Base-by-base conservation (phyloP, 371 early-diverging fungal species). In the Lichtheimia ramosa region DNA sequence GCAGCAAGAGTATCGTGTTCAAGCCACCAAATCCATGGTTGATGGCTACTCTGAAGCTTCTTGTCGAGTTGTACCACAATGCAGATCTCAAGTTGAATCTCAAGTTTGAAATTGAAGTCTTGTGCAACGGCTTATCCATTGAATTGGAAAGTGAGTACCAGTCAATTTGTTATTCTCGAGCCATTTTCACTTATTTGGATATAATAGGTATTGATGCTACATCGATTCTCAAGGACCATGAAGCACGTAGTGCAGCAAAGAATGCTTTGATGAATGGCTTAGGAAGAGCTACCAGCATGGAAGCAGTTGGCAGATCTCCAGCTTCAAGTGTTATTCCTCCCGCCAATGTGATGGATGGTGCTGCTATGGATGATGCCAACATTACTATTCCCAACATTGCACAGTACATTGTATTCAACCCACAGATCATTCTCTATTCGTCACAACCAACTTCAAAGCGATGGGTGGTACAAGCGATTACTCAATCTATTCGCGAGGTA, bases 11-110 rank as follows among this genome's bases (percentile, higher is more conserved):
- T 69, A 87, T 81, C 25, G 91, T 97, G 1, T 98, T 97, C 77
- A 85, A 86, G 48, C 96, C 97, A 8, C 97, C 97, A 5, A 98
- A 97, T 70, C 99, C 99, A 3, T 99, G 98, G 98, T 71, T 98
- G 41, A 96, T 97, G 90, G 93, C 93, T 21, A 93, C 94, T 52
- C 79, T 99, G 75, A 87, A 86, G 43, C 77, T 98, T 7, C 76
- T 99, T 39, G 89, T 92, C 0, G 98, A 98, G 68, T 76, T 99
- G 6, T 97, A 96, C 71, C 91, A 92, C 51, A 86, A 85, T 66
- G 97, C 96, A 0, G 94, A 95, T 50, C 79, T 97, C 46, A 97
- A 94, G 71, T 77, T 96, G 56, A 96, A 94, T 59, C 86, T 96
- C 52, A 94, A 95, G 62, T 98, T 99, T 75, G 97, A 96, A 68